Evolutionary conservation across 192 early-diverging fungal genomes (phyloP).

Genomic region (Gryganskiella cystojenkinii): DNA sequence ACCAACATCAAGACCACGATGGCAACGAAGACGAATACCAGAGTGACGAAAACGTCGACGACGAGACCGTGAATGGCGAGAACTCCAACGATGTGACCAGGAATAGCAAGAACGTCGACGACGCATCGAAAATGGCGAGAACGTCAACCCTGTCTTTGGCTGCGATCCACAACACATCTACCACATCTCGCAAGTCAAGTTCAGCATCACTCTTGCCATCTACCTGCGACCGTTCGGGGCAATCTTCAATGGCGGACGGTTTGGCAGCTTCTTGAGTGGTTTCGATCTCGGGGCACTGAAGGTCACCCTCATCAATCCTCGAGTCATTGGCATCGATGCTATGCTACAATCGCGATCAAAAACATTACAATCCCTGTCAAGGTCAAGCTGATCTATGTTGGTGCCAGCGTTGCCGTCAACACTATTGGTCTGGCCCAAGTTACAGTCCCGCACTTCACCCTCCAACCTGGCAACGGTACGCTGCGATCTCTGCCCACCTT

Average conservation of each 20-base stretch:
- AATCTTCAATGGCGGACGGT: conserved; percentile 8
- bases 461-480: conserved; percentile 10
- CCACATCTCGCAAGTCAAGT: conserved; percentile 20
- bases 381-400: conserved; percentile 18
- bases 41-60: no score
- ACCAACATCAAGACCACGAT: no score
- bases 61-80: no score
- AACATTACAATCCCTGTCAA: conserved; percentile 26
- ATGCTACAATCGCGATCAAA: conserved; percentile 18
- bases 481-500: conserved; percentile 16
- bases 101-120: no score
- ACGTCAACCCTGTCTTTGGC: conserved; percentile 25
- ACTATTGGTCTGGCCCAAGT: conserved; percentile 16
- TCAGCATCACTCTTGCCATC: conserved; percentile 14
- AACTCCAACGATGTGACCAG: no score
- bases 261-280: conserved; percentile 14
- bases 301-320: conserved; percentile 15
- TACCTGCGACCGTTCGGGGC: conserved; percentile 9
- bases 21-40: no score
- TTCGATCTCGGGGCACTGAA: conserved; percentile 16
- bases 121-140: no score
- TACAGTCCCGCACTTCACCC: conserved; percentile 20
- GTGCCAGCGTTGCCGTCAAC: conserved; percentile 18
- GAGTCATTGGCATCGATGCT: conserved; percentile 21
- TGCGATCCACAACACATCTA: conserved; percentile 13